These are phyloP conservation scores for Talaromyces islandicus DNA, from an alignment of 2,329 filamentous ascomycete species.

Conservation along the genomic window DNA sequence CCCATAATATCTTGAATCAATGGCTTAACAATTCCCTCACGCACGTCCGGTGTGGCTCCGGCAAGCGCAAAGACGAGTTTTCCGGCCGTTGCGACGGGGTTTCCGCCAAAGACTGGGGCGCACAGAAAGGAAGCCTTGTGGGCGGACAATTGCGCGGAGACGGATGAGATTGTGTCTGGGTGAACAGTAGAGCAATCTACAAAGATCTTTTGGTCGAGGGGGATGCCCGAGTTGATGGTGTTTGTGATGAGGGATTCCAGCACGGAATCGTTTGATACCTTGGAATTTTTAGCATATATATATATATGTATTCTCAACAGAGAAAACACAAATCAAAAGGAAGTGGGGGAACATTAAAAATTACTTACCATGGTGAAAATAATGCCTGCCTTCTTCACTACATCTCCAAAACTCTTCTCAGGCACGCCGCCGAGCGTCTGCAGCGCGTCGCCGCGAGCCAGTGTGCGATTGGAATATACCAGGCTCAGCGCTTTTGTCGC, in stretches of 20 bases:
- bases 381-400: constrained; percentile 31
- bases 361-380: constrained; percentile 35
- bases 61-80: constrained; percentile 42
- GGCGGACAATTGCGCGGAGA: constrained; percentile 26
- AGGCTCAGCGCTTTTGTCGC: constrained; percentile 26
- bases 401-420: constrained; percentile 25
- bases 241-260: constrained; percentile 25
- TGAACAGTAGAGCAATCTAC: constrained; percentile 84
- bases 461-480: constrained; percentile 37
- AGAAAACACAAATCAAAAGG: neutral
- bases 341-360: too few species aligned
- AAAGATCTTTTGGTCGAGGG: constrained; percentile 66
- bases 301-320: too few species aligned
- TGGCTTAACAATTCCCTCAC: constrained; percentile 28
- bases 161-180: constrained; percentile 55
- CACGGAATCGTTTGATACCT: constrained; percentile 38
- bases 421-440: constrained; percentile 29
- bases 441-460: constrained; percentile 32
- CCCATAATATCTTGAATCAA: constrained; percentile 41
- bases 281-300: too few species aligned
- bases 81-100: constrained; percentile 38
- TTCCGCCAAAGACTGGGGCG: constrained; percentile 41
- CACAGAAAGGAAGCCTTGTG: constrained; percentile 33
- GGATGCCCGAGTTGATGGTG: constrained; percentile 18
- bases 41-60: constrained; percentile 28